Conservation (phyloP, 2,329 filamentous ascomycete species). For the Talaromyces sp. region DNA sequence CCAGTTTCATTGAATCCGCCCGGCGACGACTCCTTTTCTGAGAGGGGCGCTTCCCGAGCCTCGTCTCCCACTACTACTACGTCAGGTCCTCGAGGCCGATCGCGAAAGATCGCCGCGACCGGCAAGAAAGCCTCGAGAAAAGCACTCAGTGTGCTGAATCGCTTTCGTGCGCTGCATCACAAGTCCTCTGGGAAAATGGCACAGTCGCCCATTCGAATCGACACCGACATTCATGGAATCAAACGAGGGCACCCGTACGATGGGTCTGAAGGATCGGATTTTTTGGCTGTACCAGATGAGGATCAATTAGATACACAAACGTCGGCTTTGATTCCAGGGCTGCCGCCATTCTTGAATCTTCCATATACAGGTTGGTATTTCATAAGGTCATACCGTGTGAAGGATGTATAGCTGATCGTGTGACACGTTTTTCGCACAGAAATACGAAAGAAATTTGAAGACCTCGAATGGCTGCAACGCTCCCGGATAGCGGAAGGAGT, state of each 20-base stretch:
- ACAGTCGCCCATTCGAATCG: constrained; percentile 40
- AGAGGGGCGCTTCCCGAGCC: constrained; percentile 29
- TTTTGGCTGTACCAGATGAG: constrained; percentile 26
- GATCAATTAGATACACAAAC: not conserved
- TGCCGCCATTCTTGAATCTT: constrained; percentile 40
- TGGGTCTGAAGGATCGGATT: constrained; percentile 33
- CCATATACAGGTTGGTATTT: constrained; percentile 35
- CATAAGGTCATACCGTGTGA: not conserved
- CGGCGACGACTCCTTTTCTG: constrained; percentile 19
- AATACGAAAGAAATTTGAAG: constrained; percentile 58
- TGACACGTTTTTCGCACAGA: constrained; percentile 40
- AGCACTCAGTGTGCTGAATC: constrained; percentile 41
- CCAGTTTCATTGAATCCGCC: constrained; percentile 7
- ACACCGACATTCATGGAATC: constrained; percentile 36
- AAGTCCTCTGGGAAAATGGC: constrained; percentile 41
- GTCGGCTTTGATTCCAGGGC: constrained; percentile 25
- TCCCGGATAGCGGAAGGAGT: constrained; percentile 50
- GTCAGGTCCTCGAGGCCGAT: constrained; percentile 28
- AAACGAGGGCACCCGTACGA: constrained; percentile 38
- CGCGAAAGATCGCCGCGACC: constrained; percentile 31
- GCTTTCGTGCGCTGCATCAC: constrained; percentile 40
- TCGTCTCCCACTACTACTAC: constrained; percentile 30
- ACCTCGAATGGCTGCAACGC: constrained; percentile 60
- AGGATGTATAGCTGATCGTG: not conserved
- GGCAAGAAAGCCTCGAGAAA: constrained; percentile 36